Evolutionary conservation across 352 stramenopile species (phyloP), one percentile per base, ranked within the genome.

Genomic region (Phytophthora ramorum): DNA sequence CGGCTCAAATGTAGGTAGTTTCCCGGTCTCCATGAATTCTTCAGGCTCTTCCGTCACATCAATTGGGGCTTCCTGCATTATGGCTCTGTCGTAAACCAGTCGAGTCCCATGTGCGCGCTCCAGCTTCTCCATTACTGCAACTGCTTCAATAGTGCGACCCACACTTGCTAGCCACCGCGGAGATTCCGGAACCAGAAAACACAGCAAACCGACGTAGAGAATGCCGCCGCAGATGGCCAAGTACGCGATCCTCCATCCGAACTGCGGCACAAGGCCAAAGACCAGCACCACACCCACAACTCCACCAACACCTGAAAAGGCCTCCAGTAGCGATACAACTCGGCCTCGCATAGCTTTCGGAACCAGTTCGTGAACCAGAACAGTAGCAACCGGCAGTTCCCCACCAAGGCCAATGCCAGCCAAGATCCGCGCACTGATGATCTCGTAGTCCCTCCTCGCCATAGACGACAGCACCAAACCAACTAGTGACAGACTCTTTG

Each of bases 151-250:
- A 13, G 14, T 69, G 0, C 64, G 63, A 16, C 71, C 68, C 12
- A 76, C 55, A 48, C 51, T 66, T 26, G 58, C 64, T 24, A 85
- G 68, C 77, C 76, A 85, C 22, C 71, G 75, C 41, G 77, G 77
- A 10, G 77, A 85, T 43, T 85, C 77, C 26, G 74, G 69, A 26
- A 83, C 16, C 4, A 41, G 58, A 28, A 78, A 54, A 9, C 58
- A 54, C 28, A 75, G 14, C 30, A 71, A 53, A n/a, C 57, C 26
- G 2, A 63, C 57, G 34, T 75, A 68, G 20, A 81, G 3, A 28
- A 76, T 69, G 32, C 78, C 35, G 17, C 58, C 62, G 28, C 49
- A 70, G 2, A 69, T 50, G 3, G 48, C 19, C 7, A 70, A 16
- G 37, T 81, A 85, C 9, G 77, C 68, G 1, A 54, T 61, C 26